phyloP scores from a whole-genome alignment of 768 basidiomycete genomes.

The Suillus luteus region DNA sequence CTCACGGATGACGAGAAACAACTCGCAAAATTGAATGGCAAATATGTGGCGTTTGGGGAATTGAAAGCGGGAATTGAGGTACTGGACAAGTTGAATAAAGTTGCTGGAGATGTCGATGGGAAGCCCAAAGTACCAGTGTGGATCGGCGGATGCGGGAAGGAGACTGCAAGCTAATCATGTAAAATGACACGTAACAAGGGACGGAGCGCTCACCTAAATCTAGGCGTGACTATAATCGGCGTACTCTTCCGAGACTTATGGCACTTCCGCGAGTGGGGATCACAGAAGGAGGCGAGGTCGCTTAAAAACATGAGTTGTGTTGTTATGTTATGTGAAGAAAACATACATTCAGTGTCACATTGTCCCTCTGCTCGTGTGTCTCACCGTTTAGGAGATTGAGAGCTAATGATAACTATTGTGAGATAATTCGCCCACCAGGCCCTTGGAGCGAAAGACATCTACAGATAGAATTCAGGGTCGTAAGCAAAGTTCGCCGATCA shows the following conservation, averaged over 20 bases:
- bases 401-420: background rate
- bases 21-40: constrained; percentile 50
- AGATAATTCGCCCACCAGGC: background rate
- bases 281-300: background rate
- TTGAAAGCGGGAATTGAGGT: constrained; percentile 36
- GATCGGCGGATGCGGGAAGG: constrained; percentile 43
- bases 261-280: background rate
- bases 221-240: background rate
- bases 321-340: background rate
- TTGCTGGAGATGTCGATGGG: constrained; percentile 38
- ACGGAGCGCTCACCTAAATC: background rate
- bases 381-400: background rate
- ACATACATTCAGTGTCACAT: background rate
- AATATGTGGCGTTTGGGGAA: constrained; percentile 48
- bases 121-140: constrained; percentile 40
- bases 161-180: background rate
- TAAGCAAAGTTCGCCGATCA: background rate
- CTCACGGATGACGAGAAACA: constrained; percentile 42
- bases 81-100: constrained; percentile 36
- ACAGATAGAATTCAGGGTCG: background rate
- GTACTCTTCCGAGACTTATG: background rate
- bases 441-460: too few relatives aligned
- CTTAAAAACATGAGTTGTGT: background rate
- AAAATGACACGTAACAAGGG: constrained; percentile 4
- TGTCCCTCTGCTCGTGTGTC: background rate